Evolutionary conservation across 345 rosid species (phyloP), one percentile per base, ranked within the genome.

Genomic region (Geranium brycei): DNA sequence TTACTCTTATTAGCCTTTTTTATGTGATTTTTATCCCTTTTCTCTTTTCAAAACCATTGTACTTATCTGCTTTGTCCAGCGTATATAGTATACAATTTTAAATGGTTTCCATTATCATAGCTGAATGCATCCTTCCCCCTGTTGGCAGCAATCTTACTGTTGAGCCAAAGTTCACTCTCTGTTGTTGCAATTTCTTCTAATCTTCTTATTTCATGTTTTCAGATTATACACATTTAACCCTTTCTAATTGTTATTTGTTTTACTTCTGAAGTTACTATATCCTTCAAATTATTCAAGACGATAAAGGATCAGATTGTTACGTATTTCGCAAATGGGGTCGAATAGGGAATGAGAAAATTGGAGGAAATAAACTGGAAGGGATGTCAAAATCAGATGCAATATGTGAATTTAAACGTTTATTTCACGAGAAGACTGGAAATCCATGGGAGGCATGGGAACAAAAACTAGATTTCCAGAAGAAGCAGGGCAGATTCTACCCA

Each of bases 281-380:
- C 72, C 89, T 93, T 64, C 99, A 93, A 86, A 81, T 93, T 61
- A 90, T 90, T 68, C 82, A 87, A 85, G 96, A 85, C 66, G 99
- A 93, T 78, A 89, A 81, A 71, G 86, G 87, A 35, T 74, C 91
- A 10, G 87, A 75, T 18, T 90, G 97, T 75, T 72, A 80, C 60
- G 82, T 90, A 51, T 93, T 83, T 64, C 97, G 96, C 51, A 88
- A 90, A 80, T 93, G 97, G 99, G 99, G 99, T 35, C 85, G 92
- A 65, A 91, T 88, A 31, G 99, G 99, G 32, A 85, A 82, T 74
- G 89, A 88, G 35, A 86, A 81, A 72, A 93, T 90, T 79, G 97
- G 96, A 56, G 89, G 95, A 64, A 79, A 0, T 67, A 93, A 88
- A 73, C 77, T 88, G 73, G 92, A 88, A 3, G 79, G 67, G 72